phyloP scores from a whole-genome alignment of 306 rosid species.

The Trifolium pratense region DNA sequence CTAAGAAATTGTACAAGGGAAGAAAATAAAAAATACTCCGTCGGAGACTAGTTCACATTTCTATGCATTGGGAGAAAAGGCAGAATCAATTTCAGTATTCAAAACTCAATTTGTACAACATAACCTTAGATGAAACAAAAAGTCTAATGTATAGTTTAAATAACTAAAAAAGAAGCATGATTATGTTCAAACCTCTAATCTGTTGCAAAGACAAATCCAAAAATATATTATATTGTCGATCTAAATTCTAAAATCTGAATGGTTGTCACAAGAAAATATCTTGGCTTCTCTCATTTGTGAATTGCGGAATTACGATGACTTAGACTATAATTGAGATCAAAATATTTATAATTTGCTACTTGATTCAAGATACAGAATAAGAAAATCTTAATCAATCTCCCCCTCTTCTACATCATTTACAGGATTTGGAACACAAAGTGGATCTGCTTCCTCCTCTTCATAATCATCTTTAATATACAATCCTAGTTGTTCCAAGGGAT shows the following conservation, averaged over 20 bases:
- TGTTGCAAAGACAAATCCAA: conserved; percentile 11
- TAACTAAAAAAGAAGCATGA: not conserved
- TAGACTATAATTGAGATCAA: conserved; percentile 8
- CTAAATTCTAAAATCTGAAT: conserved; percentile 17
- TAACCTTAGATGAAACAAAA: not conserved
- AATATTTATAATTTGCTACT: conserved; percentile 33
- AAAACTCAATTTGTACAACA: conserved; percentile 22
- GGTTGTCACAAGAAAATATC: conserved; percentile 14
- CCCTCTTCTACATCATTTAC: conserved; percentile 81
- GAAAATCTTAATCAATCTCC: conserved; percentile 61
- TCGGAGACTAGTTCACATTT: not conserved
- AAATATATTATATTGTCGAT: conserved; percentile 14
- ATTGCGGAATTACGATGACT: conserved; percentile 8
- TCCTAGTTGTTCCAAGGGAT: conserved; percentile 80
- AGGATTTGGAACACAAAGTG: conserved; percentile 44
- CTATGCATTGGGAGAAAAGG: not conserved
- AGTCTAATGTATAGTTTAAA: not conserved
- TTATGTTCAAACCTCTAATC: not conserved
- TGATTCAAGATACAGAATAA: conserved; percentile 35
- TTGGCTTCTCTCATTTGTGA: conserved; percentile 8
- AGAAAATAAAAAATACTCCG: not conserved
- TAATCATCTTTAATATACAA: conserved; percentile 73
- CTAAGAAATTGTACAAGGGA: not conserved
- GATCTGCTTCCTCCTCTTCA: conserved; percentile 74
- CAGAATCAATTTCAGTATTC: not conserved